Evolutionary conservation across 345 rosid genomes (phyloP).

Genomic region (Bruguiera parviflora): DNA sequence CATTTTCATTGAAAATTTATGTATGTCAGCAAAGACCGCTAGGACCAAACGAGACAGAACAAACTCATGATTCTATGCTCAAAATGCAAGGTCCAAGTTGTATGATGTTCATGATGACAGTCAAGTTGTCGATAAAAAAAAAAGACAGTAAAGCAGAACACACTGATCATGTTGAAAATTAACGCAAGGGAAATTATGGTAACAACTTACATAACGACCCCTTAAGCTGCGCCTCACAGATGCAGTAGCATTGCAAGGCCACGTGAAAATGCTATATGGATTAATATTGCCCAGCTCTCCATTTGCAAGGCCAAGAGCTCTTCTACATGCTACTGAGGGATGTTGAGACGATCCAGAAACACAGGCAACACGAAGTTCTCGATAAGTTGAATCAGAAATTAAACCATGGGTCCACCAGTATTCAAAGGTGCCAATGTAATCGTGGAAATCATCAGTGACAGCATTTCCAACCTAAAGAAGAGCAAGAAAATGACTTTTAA

Average conservation of each 20-base stretch:
- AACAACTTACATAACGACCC: slow-evolving; percentile 70
- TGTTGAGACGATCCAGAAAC: slow-evolving; percentile 56
- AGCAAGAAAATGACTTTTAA: slow-evolving; percentile 2
- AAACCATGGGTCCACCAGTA: slow-evolving; percentile 98
- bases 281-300: slow-evolving; percentile 78
- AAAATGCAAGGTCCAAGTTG: not conserved
- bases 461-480: slow-evolving; percentile 79
- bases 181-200: not conserved
- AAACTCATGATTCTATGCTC: too few relatives aligned
- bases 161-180: not conserved
- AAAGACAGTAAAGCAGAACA: slow-evolving; percentile 1
- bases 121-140: too few relatives aligned
- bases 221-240: slow-evolving; percentile 49
- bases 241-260: slow-evolving; percentile 58
- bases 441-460: slow-evolving; percentile 88
- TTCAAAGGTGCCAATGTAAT: slow-evolving; percentile 77
- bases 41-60: not conserved
- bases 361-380: slow-evolving; percentile 48
- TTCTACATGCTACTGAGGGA: slow-evolving; percentile 61
- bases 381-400: slow-evolving; percentile 84
- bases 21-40: not conserved
- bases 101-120: not conserved
- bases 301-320: slow-evolving; percentile 52
- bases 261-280: slow-evolving; percentile 82
- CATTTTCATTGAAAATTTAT: not conserved